Percentiles rank a stretch among this genome's conserved stretches.
Evolutionary conservation across 352 stramenopile species (phyloP).

Genomic region (Pythium brassicae): DNA sequence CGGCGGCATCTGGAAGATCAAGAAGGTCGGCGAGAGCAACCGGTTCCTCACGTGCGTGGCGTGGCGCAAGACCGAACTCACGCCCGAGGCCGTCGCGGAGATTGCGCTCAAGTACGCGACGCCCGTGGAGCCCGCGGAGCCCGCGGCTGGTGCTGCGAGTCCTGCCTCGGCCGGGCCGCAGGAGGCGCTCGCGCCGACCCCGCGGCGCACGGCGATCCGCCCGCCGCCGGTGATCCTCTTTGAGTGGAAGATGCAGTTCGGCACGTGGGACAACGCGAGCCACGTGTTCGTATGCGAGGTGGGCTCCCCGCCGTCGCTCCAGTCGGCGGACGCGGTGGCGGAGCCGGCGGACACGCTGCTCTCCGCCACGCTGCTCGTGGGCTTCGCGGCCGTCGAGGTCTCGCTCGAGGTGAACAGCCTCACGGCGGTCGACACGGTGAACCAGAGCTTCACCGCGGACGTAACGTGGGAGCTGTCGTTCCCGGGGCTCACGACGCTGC

Average conservation of each 20-base stretch:
- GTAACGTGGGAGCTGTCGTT: constrained; percentile 31
- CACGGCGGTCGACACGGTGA: constrained; percentile 21
- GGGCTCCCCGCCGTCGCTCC: too few species aligned
- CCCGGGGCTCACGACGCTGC: constrained; percentile 20
- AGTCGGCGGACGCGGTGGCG: constrained; percentile 1
- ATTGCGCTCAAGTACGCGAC: constrained; percentile 31
- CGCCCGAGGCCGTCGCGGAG: constrained; percentile 28
- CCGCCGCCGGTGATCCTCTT: too few species aligned
- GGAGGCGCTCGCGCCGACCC: too few species aligned
- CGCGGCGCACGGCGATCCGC: too few species aligned
- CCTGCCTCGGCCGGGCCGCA: too few species aligned
- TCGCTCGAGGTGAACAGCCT: constrained; percentile 22
- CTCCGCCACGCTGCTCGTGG: constrained; percentile 22
- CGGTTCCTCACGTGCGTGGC: constrained; percentile 31
- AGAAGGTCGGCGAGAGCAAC: constrained; percentile 22
- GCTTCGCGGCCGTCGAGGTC: constrained; percentile 16
- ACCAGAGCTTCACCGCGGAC: constrained; percentile 22
- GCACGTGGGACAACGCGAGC: constrained; percentile 28
- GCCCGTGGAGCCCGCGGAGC: too few species aligned
- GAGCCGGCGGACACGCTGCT: too few species aligned
- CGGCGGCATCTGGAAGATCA: constrained; percentile 53
- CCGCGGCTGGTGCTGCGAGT: too few species aligned
- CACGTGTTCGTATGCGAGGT: constrained; percentile 54
- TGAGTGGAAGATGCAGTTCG: constrained; percentile 56
- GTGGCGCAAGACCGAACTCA: constrained; percentile 49